phyloP scores from a whole-genome alignment of 2,329 filamentous ascomycete genomes.

The Nigrospora osmanthi region DNA sequence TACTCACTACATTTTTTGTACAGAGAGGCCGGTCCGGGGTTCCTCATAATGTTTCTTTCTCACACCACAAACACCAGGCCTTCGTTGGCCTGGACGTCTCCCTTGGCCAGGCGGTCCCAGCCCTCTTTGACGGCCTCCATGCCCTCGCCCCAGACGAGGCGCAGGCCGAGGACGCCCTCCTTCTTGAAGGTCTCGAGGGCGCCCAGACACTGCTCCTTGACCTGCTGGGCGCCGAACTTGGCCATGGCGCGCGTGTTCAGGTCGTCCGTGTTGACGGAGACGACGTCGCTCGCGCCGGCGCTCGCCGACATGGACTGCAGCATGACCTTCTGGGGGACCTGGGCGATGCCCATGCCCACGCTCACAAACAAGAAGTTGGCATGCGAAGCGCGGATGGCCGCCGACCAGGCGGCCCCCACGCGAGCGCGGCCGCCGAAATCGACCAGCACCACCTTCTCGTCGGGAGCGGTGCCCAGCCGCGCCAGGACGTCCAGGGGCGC shows the following conservation, averaged over 20 bases:
- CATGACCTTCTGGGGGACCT: conserved; percentile 2
- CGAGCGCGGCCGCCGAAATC: conserved; percentile 20
- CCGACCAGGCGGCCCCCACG: conserved; percentile 11
- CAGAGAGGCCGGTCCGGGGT: too few relatives aligned
- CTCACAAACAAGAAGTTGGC: conserved; percentile 6
- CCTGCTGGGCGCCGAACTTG: conserved; percentile 13
- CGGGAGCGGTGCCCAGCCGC: not conserved
- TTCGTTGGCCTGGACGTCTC: conserved; percentile 15
- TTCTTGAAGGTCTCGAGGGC: conserved; percentile 12
- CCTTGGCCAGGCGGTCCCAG: conserved; percentile 16
- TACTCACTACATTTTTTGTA: too few relatives aligned
- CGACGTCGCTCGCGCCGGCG: conserved; percentile 1
- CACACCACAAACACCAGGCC: conserved; percentile 19
- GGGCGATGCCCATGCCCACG: conserved; percentile 12
- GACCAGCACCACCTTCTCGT: conserved; percentile 12
- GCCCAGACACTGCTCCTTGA: conserved; percentile 8
- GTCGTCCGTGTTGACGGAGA: conserved; percentile 11
- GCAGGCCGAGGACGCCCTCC: conserved; percentile 13
- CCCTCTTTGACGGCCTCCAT: conserved; percentile 17
- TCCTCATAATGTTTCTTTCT: not conserved
- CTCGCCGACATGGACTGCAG: conserved; percentile 1
- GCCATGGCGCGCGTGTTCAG: conserved; percentile 13
- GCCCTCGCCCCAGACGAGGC: conserved; percentile 15
- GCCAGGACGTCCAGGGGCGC: conserved; percentile 7
- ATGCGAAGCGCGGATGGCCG: conserved; percentile 4